Evolutionary conservation across 2,329 filamentous ascomycete species (phyloP).

Genomic region (Apiospora sp.): DNA sequence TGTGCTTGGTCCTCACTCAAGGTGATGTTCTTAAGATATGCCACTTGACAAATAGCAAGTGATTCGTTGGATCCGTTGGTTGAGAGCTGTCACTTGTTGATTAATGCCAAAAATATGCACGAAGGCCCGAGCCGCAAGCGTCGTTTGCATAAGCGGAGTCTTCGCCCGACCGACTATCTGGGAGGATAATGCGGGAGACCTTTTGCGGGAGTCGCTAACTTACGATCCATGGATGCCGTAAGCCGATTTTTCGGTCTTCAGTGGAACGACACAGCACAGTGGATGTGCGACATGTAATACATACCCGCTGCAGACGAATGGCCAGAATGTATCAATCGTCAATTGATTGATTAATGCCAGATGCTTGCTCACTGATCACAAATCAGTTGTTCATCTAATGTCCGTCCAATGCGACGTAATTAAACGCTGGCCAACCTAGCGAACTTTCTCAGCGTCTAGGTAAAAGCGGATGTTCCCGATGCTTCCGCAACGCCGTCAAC

Average conservation of each 20-base stretch:
- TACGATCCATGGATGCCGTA: neutral
- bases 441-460: neutral
- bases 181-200: neutral
- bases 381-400: neutral
- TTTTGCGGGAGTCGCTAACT: neutral
- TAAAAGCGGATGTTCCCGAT: constrained; percentile 5
- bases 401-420: neutral
- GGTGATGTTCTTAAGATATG: no score
- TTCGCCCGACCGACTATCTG: neutral
- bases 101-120: neutral
- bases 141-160: neutral
- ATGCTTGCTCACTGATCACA: neutral
- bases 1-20: no score
- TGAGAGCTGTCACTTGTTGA: neutral
- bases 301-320: neutral
- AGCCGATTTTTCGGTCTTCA: neutral
- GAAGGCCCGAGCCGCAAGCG: neutral
- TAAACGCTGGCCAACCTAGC: neutral
- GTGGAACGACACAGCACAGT: neutral
- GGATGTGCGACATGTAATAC: neutral
- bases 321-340: neutral
- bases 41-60: no score
- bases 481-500: neutral
- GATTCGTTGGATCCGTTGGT: no score
- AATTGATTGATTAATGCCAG: neutral